phyloP scores from a whole-genome alignment of 768 basidiomycete species.

The Butyriboletus loyo region DNA sequence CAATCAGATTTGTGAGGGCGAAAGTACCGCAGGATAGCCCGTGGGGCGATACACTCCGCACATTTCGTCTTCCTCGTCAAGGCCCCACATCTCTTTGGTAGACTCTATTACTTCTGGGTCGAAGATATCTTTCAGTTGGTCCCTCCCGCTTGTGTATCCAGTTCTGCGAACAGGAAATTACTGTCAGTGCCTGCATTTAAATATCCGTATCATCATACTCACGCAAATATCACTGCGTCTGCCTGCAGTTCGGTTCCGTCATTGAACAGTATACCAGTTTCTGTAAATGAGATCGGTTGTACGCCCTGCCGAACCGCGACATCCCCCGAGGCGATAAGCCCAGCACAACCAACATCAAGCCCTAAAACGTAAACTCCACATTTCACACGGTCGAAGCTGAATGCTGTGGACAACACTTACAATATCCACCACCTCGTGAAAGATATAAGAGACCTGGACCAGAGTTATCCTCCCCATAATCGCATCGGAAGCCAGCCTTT shows the following conservation, averaged over 20 bases:
- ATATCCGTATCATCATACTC: not conserved
- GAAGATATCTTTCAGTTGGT: slow-evolving; percentile 2
- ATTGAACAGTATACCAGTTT: not conserved
- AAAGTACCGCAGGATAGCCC: slow-evolving; percentile 1
- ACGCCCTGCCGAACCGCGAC: not conserved
- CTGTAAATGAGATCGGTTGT: slow-evolving; percentile 1
- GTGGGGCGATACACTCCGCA: slow-evolving; percentile 4
- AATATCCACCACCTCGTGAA: slow-evolving; percentile 6
- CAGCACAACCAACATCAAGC: slow-evolving; percentile 6
- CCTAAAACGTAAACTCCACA: not conserved
- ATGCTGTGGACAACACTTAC: not conserved
- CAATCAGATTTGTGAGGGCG: not conserved
- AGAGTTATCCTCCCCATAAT: not conserved
- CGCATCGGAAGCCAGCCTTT: slow-evolving; percentile 1
- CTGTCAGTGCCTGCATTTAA: not conserved
- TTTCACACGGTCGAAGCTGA: not conserved
- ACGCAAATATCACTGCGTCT: slow-evolving; percentile 5
- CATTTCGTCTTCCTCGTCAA: slow-evolving; percentile 2
- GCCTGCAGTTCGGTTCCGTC: not conserved
- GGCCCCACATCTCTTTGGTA: slow-evolving; percentile 5
- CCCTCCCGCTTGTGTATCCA: slow-evolving; percentile 5
- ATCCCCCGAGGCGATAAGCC: slow-evolving; percentile 1
- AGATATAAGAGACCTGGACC: not conserved
- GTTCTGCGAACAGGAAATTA: not conserved
- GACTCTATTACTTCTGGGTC: not conserved